These are phyloP conservation scores for Coemansia sp. DNA, from an alignment of 192 early-diverging fungal genomes.

Conservation along the genomic window DNA sequence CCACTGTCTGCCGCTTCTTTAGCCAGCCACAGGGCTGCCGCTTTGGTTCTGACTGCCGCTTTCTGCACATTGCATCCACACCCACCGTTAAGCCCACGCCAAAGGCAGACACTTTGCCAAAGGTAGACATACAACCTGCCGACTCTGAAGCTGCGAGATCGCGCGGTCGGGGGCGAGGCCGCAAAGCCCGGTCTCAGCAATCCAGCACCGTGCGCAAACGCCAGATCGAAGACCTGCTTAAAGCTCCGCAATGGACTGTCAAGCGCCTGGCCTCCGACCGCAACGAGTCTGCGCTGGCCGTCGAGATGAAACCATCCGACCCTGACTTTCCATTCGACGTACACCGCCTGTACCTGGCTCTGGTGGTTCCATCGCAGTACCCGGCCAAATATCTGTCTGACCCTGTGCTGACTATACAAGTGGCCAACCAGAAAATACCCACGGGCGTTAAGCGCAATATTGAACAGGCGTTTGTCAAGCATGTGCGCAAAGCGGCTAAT, in stretches of 20 bases:
- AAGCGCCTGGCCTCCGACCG: slow-evolving; percentile 32
- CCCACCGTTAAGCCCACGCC: background rate
- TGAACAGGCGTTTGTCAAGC: slow-evolving; percentile 35
- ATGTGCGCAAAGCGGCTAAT: slow-evolving; percentile 29
- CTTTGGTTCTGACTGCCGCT: slow-evolving; percentile 32
- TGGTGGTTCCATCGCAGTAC: slow-evolving; percentile 61
- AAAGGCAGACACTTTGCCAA: no score
- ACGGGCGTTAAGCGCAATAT: slow-evolving; percentile 46
- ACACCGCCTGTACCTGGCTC: slow-evolving; percentile 59
- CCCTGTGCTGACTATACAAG: slow-evolving; percentile 23
- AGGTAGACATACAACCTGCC: no score
- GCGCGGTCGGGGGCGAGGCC: slow-evolving; percentile 3
- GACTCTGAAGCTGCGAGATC: background rate
- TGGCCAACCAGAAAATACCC: slow-evolving; percentile 51
- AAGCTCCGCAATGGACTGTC: slow-evolving; percentile 26
- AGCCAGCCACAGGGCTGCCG: slow-evolving; percentile 25
- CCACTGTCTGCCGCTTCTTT: slow-evolving; percentile 34
- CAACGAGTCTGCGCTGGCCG: slow-evolving; percentile 42
- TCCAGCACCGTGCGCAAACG: slow-evolving; percentile 19
- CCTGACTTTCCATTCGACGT: slow-evolving; percentile 85
- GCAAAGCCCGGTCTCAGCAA: slow-evolving; percentile 2
- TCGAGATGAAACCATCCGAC: slow-evolving; percentile 58
- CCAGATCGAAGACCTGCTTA: slow-evolving; percentile 40
- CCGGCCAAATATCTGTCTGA: slow-evolving; percentile 44
- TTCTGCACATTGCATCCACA: slow-evolving; percentile 18